Base-by-base conservation (phyloP, 2,329 filamentous ascomycete species). In the Capronia americana region DNA sequence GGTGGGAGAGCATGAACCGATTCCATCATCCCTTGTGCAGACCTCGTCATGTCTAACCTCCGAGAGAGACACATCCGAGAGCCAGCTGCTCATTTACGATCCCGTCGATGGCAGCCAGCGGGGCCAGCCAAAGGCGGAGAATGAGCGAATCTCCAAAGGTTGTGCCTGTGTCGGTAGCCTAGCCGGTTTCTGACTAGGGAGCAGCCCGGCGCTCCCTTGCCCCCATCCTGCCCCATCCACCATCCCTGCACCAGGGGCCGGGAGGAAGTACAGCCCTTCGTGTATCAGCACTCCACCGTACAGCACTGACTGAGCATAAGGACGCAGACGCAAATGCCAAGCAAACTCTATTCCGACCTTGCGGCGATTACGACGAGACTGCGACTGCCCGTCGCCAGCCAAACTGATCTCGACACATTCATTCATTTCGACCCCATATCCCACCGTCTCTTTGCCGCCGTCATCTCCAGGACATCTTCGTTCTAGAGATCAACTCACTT, bases 401-500 rank as follows among this genome's bases (percentile, higher is more conserved):
- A 55, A 32, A 55, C 28, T 12, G 53, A 55, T 55, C 53, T 55
- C 53, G 53, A 32, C 28, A 17, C 28, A 55, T 55, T 34, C 28
- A 55, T 55, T 28, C 53, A 24, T 26, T 55, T 32, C 28, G 11
- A 32, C 24, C 10, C 28, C 24, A 30, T 55, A 57, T 55, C 48
- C 23, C 24, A 46, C 62, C 59, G 28, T 59, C 26, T 11, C 53
- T 32, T 60, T 20, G 30, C 30, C 51, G n/a, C 55, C 46, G 24
- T 26, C 28, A 32, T 54, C 30, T 44, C 24, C 26, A 8, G 24
- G 48, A 30, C 55, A 4, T 14, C 14, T 51, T 17, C 17, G 30
- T n/a, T 51, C 57, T 20, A 60, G 58, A 61, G 28, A 54, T 48
- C 24, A 30, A 63, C 38, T 41, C 30, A 24, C 30, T 10, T 56